Evolutionary conservation across 164 flowering plant genomes (phyloP).

Genomic region (Brasenia schreberi): DNA sequence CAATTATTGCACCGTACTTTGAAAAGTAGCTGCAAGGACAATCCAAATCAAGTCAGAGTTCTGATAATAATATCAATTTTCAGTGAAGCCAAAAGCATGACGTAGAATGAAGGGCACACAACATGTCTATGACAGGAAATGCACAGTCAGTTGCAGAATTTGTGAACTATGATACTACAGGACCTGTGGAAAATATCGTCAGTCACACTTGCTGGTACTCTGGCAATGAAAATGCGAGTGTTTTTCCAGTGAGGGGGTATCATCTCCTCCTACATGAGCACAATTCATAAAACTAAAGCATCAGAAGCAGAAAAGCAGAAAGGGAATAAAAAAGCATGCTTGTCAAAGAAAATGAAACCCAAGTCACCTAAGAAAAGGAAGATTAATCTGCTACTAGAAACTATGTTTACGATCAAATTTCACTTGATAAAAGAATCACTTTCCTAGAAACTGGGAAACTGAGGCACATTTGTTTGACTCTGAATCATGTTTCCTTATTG

Average conservation of each 20-base stretch:
- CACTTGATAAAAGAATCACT: too few species aligned
- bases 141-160: neutral
- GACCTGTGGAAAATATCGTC: conserved; percentile 27
- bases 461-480: too few species aligned
- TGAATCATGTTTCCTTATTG: too few species aligned
- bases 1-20: conserved; percentile 12
- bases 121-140: neutral
- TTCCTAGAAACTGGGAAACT: too few species aligned
- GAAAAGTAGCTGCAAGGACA: conserved; percentile 13
- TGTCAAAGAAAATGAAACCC: neutral
- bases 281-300: neutral
- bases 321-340: neutral
- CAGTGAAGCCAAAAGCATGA: neutral
- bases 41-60: conserved; percentile 11
- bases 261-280: conserved; percentile 22
- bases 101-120: neutral
- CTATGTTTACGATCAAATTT: too few species aligned
- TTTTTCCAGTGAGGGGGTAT: conserved; percentile 14
- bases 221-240: conserved; percentile 28
- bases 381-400: neutral
- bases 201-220: conserved; percentile 25
- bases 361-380: neutral
- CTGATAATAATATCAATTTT: conserved; percentile 5
- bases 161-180: neutral
- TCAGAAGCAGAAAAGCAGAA: neutral